phyloP scores from a whole-genome alignment of 2,329 filamentous ascomycete genomes.

The Claviceps maximensis region DNA sequence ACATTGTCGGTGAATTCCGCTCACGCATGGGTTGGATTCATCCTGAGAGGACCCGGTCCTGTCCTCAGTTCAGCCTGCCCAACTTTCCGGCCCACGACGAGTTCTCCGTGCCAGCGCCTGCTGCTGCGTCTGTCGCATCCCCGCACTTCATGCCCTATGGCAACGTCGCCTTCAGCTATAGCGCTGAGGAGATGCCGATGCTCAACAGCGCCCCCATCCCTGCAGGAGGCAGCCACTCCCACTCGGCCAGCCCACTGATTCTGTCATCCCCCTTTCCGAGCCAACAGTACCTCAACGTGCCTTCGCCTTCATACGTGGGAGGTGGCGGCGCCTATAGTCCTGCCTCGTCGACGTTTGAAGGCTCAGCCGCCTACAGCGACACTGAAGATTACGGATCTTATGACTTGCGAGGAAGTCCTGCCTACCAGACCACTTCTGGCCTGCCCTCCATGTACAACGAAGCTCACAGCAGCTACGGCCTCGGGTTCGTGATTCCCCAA shows the following conservation, averaged over 20 bases:
- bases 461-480: conserved; percentile 25
- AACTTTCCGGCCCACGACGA: conserved; percentile 39
- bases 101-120: conserved; percentile 19
- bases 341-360: conserved; percentile 48
- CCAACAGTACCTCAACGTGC: conserved; percentile 48
- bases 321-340: conserved; percentile 44
- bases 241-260: conserved; percentile 40
- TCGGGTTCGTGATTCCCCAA: conserved; percentile 51
- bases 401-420: conserved; percentile 26
- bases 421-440: conserved; percentile 31
- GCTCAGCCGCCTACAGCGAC: conserved; percentile 51
- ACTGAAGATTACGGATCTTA: conserved; percentile 41
- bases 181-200: conserved; percentile 47
- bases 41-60: conserved; percentile 44
- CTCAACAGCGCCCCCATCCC: conserved; percentile 35
- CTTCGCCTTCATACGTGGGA: conserved; percentile 45
- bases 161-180: conserved; percentile 50
- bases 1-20: conserved; percentile 56
- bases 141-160: conserved; percentile 38
- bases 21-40: conserved; percentile 54
- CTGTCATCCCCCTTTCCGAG: conserved; percentile 41
- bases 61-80: conserved; percentile 45
- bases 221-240: conserved; percentile 23
- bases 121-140: background rate
- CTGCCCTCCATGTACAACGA: conserved; percentile 34